Evolutionary conservation across 768 basidiomycete genomes (phyloP).

Genomic region (Boletellus sp.): DNA sequence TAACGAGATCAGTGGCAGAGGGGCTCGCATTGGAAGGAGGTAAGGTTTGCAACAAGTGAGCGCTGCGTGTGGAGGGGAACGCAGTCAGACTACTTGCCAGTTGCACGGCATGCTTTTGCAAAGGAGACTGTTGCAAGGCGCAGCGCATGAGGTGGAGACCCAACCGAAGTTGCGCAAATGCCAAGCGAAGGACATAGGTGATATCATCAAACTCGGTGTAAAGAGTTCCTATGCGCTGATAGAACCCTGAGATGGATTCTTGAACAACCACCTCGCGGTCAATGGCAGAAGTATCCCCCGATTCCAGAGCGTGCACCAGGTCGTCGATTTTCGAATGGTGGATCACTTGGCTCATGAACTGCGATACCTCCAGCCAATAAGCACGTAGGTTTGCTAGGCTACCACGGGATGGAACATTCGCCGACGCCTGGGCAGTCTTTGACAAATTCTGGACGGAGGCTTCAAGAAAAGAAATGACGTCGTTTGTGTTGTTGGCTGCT

Average conservation of each 20-base stretch:
- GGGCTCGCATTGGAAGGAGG: slow-evolving; percentile 9
- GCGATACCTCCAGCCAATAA: slow-evolving; percentile 74
- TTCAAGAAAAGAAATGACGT: slow-evolving; percentile 45
- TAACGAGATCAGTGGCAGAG: slow-evolving; percentile 27
- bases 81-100: slow-evolving; percentile 38
- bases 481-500: slow-evolving; percentile 55
- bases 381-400: slow-evolving; percentile 50
- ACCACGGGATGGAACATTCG: slow-evolving; percentile 33
- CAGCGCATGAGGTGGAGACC: slow-evolving; percentile 60
- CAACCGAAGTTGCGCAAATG: slow-evolving; percentile 61
- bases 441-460: slow-evolving; percentile 28
- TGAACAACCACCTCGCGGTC: slow-evolving; percentile 71
- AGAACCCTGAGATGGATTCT: slow-evolving; percentile 73
- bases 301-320: slow-evolving; percentile 40
- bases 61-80: slow-evolving; percentile 53
- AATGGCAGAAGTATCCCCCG: slow-evolving; percentile 35
- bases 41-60: slow-evolving; percentile 33
- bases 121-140: slow-evolving; percentile 16
- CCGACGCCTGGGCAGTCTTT: slow-evolving; percentile 22
- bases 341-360: slow-evolving; percentile 65
- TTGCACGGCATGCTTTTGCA: slow-evolving; percentile 17
- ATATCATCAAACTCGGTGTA: slow-evolving; percentile 77
- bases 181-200: slow-evolving; percentile 58
- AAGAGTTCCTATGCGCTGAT: slow-evolving; percentile 60
- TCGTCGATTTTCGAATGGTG: slow-evolving; percentile 45